Evolutionary conservation across 2,329 filamentous ascomycete species (phyloP), one percentile per base, ranked within the genome.

Genomic region (Colletotrichum gigasporum): DNA sequence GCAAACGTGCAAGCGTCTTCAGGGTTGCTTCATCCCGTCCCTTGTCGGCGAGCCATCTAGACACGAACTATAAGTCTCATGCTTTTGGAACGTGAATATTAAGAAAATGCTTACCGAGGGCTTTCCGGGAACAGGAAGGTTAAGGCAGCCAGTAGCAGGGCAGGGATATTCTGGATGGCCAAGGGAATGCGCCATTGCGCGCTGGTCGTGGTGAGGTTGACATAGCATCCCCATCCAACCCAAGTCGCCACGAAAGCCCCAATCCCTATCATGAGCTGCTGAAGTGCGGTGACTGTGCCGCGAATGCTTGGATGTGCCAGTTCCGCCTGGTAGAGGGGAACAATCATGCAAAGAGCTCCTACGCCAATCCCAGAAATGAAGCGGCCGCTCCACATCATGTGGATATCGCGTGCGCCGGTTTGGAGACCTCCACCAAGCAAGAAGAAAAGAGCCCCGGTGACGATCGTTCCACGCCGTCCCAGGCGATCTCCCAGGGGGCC

Each of bases 231-330:
- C 73, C 53, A 63, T 4, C 72, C 35, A 72, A 80, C 14, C 91
- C 91, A 94, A 0, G 87, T 84, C 0, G 92, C 91, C 12, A 88
- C 79, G 2, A 95, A 83, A 10, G 91, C 81, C 60, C 92, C 92
- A 28, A 95, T 85, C 1, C 91, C 91, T 50, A 94, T 75, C 91
- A 94, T 94, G 72, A 94, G 94, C 70, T 94, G 91, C 74, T 94
- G 91, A 3, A 95, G 80, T 18, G 87, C 86, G 0, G 91, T 94
- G 32, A 95, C 85, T 63, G 88, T 83, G 9, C 91, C 92, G 73
- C 92, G 87, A 71, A 95, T 94, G 63, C 84, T 85, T 1, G 92
- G 92, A 73, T 95, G 92, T 2, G 90, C 88, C 22, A 94, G 83
- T 72, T 96, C 92, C 16, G 90, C 91, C 73, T 94, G 91, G 74